phyloP scores from a whole-genome alignment of 805 yeast species.

The Ogataea degrootiae region DNA sequence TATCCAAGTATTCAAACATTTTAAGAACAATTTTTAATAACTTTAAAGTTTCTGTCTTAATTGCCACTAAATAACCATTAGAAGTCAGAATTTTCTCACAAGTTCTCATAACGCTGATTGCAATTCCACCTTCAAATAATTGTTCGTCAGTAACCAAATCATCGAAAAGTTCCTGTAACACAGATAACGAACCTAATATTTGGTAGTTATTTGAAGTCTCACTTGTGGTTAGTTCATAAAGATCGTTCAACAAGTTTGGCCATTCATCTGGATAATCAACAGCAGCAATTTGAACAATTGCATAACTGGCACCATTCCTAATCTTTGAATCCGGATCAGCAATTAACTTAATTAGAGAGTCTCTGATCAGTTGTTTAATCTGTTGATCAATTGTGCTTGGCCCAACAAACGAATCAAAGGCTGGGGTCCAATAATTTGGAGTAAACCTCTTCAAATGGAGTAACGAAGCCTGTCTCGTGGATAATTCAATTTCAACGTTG shows the following conservation, averaged over 20 bases:
- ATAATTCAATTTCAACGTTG: slow-evolving; percentile 24
- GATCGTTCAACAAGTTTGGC: slow-evolving; percentile 59
- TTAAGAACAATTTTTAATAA: slow-evolving; percentile 50
- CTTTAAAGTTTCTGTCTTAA: slow-evolving; percentile 44
- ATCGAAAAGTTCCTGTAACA: slow-evolving; percentile 73
- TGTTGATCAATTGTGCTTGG: slow-evolving; percentile 44
- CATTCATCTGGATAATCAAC: slow-evolving; percentile 95
- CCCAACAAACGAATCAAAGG: slow-evolving; percentile 69
- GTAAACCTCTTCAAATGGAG: slow-evolving; percentile 64
- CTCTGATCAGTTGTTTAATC: slow-evolving; percentile 48
- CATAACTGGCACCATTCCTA: slow-evolving; percentile 63
- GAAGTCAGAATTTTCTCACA: slow-evolving; percentile 39
- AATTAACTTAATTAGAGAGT: slow-evolving; percentile 44
- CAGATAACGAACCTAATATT: slow-evolving; percentile 51
- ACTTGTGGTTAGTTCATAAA: slow-evolving; percentile 36
- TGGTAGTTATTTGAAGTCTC: slow-evolving; percentile 29
- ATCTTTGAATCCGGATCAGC: slow-evolving; percentile 51
- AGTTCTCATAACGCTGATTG: slow-evolving; percentile 47
- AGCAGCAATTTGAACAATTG: slow-evolving; percentile 78
- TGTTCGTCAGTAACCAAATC: slow-evolving; percentile 84
- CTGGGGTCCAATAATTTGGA: slow-evolving; percentile 78
- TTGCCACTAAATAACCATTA: slow-evolving; percentile 22
- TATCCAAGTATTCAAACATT: slow-evolving; percentile 50
- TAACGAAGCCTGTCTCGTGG: slow-evolving; percentile 57
- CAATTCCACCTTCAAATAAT: slow-evolving; percentile 74